Evolutionary conservation across 1,284 basidiomycete genomes (phyloP).

Genomic region (Rhodofomes roseus): DNA sequence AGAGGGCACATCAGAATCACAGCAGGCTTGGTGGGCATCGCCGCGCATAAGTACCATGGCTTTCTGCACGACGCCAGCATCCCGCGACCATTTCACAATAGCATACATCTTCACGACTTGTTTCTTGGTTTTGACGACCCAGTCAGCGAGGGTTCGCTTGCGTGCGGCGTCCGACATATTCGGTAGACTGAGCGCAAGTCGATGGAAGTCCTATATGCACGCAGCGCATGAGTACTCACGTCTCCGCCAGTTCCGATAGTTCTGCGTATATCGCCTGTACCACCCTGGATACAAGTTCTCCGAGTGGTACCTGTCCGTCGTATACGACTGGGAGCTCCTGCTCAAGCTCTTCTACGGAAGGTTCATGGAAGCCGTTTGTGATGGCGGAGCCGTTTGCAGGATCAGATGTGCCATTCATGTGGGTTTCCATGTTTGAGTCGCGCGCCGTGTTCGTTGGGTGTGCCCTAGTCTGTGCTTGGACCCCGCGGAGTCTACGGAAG

Average conservation of each 20-base stretch:
- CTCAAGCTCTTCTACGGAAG: slow-evolving; percentile 59
- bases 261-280: slow-evolving; percentile 82
- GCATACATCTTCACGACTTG: slow-evolving; percentile 89
- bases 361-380: slow-evolving; percentile 35
- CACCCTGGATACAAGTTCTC: slow-evolving; percentile 72
- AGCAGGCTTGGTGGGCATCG: background rate
- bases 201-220: background rate
- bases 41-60: slow-evolving; percentile 60
- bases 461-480: background rate
- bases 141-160: slow-evolving; percentile 81
- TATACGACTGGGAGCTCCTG: slow-evolving; percentile 72
- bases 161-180: slow-evolving; percentile 79
- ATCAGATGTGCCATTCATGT: background rate
- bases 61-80: slow-evolving; percentile 77
- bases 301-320: slow-evolving; percentile 73
- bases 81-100: slow-evolving; percentile 78
- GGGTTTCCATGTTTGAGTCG: background rate
- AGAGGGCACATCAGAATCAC: slow-evolving; percentile 4
- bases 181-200: slow-evolving; percentile 56
- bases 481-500: background rate
- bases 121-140: slow-evolving; percentile 84
- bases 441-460: background rate
- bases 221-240: slow-evolving; percentile 45
- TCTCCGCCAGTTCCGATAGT: slow-evolving; percentile 81
- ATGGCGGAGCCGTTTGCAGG: slow-evolving; percentile 7